Evolutionary conservation across 2,329 filamentous ascomycete genomes (phyloP).

Genomic region (Fusarium xyrophilum): DNA sequence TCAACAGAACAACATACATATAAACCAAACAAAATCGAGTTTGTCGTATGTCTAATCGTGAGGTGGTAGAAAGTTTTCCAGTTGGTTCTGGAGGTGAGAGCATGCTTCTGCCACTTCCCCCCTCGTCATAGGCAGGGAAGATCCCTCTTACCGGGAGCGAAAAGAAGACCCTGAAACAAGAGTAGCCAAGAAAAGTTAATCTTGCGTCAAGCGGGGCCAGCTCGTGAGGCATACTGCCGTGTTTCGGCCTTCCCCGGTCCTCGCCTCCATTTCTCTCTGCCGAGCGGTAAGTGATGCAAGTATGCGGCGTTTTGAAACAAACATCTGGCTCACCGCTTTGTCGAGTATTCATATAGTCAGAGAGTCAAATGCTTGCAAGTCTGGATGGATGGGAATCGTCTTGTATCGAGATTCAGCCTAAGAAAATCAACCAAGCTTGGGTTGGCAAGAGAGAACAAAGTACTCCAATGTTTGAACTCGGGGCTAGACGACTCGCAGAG

Average conservation of each 20-base stretch:
- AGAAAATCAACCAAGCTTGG: background rate
- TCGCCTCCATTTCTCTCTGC: background rate
- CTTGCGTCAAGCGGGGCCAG: background rate
- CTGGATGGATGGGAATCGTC: no score
- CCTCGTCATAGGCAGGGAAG: accelerated
- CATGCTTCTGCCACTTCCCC: accelerated
- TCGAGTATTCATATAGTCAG: accelerated
- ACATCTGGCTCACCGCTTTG: background rate
- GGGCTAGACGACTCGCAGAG: accelerated
- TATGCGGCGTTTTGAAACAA: background rate
- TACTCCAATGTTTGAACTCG: accelerated
- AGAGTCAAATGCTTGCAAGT: background rate
- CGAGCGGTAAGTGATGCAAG: background rate
- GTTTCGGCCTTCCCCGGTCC: background rate
- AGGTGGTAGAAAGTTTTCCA: no score
- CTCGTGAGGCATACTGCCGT: background rate
- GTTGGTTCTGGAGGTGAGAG: no score
- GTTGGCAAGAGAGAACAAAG: background rate
- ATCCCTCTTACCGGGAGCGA: background rate
- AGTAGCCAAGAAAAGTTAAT: background rate
- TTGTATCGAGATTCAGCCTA: accelerated
- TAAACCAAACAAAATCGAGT: no score
- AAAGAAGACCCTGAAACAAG: background rate
- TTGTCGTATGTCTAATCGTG: no score
- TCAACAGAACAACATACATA: accelerated